These are phyloP conservation scores for Picochlorum costavermella DNA, from an alignment of 139 green algal genomes.

Conservation along the genomic window DNA sequence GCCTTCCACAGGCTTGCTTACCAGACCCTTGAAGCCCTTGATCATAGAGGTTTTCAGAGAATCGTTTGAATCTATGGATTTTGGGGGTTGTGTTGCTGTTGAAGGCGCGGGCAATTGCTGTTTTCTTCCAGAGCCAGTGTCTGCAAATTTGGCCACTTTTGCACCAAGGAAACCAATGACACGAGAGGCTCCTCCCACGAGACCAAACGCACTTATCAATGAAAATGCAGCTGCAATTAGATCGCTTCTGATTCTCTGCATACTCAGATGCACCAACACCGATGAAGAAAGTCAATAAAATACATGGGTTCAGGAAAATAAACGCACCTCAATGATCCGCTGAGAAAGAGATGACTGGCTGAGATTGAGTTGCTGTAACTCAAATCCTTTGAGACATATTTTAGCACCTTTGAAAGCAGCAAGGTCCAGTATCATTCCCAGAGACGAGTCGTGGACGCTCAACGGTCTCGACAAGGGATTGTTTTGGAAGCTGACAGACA, in stretches of 20 bases:
- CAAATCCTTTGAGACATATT: constrained; percentile 51
- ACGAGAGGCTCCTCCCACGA: constrained; percentile 34
- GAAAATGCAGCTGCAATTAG: constrained; percentile 28
- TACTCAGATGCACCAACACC: neutral
- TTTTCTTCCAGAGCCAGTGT: neutral
- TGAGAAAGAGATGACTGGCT: constrained; percentile 27
- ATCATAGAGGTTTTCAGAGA: too few species aligned
- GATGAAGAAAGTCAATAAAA: neutral
- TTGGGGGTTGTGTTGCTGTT: too few species aligned
- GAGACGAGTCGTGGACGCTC: constrained; percentile 15
- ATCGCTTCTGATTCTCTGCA: constrained; percentile 21
- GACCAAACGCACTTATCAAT: constrained; percentile 45
- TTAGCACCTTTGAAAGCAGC: constrained; percentile 64
- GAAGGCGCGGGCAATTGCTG: too few species aligned
- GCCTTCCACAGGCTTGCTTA: constrained; percentile 76
- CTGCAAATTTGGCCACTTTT: constrained; percentile 28
- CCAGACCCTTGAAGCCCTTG: constrained; percentile 63
- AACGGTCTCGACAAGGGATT: constrained; percentile 42
- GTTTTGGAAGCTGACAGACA: constrained; percentile 59
- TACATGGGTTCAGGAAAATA: neutral
- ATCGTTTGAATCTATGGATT: too few species aligned
- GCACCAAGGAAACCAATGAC: constrained; percentile 35
- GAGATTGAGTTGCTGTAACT: constrained; percentile 30
- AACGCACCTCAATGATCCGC: constrained; percentile 1
- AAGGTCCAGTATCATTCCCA: constrained; percentile 47